Percentiles rank a stretch among this genome's conserved stretches.
These are phyloP conservation scores for Aegilops tauschii DNA, from an alignment of 176 grass and related monocot species.

Conservation along the genomic window DNA sequence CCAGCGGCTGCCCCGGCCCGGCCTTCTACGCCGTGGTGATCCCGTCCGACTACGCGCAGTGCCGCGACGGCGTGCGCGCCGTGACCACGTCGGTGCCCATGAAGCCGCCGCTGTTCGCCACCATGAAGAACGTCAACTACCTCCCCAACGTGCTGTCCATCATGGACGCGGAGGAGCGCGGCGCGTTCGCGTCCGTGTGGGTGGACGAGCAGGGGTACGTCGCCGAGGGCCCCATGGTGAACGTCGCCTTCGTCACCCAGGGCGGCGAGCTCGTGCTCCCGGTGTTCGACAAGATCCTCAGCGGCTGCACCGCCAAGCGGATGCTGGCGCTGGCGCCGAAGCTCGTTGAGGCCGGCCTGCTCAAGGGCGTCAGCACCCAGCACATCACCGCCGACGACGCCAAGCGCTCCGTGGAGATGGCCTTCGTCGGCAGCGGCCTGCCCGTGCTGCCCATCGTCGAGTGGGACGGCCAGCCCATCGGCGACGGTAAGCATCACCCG, in stretches of 20 bases:
- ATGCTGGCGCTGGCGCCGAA: conserved; percentile 58
- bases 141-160: conserved; percentile 86
- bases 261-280: conserved; percentile 57
- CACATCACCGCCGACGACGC: conserved; percentile 47
- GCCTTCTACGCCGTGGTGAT: conserved; percentile 87
- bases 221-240: conserved; percentile 82
- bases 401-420: conserved; percentile 64
- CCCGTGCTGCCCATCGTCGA: conserved; percentile 62
- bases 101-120: conserved; percentile 85
- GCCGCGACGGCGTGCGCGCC: conserved; percentile 58
- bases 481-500: conserved; percentile 45
- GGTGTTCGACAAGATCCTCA: conserved; percentile 65
- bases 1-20: conserved; percentile 40
- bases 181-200: conserved; percentile 71
- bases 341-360: conserved; percentile 47
- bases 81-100: conserved; percentile 75
- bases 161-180: conserved; percentile 82
- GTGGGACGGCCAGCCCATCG: conserved; percentile 74
- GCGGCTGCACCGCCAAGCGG: conserved; percentile 73
- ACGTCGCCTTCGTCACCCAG: conserved; percentile 75
- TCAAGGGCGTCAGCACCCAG: conserved; percentile 28
- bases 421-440: conserved; percentile 77
- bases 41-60: conserved; percentile 54
- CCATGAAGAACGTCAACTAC: conserved; percentile 91
- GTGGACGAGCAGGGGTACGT: conserved; percentile 56